phyloP scores from a whole-genome alignment of 805 yeast species.

The Candida vaughaniae region DNA sequence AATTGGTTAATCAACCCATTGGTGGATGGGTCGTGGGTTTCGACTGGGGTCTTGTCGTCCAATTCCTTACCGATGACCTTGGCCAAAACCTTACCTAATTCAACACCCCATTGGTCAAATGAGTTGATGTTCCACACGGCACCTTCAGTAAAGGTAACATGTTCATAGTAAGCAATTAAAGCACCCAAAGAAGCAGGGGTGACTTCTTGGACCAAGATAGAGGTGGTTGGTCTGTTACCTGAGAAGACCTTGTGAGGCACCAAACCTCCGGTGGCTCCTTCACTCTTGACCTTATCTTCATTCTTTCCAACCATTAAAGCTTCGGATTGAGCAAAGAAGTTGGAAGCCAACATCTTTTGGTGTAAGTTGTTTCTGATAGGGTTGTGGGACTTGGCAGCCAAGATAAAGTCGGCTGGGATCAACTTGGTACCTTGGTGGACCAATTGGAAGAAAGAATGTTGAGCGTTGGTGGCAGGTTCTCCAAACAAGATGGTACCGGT shows the following conservation, averaged over 20 bases:
- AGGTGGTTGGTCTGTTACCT: slow-evolving; percentile 99
- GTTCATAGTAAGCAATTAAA: slow-evolving; percentile 96
- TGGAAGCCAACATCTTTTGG: slow-evolving; percentile 98
- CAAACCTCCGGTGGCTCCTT: slow-evolving; percentile 82
- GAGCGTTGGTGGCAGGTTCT: slow-evolving; percentile 98
- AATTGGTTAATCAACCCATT: slow-evolving; percentile 92
- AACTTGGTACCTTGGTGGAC: slow-evolving; percentile 98
- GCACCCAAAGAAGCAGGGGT: slow-evolving; percentile 97
- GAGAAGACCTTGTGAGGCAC: slow-evolving; percentile 95
- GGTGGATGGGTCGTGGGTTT: slow-evolving; percentile 86
- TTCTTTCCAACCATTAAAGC: slow-evolving; percentile 96
- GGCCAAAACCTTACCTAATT: slow-evolving; percentile 96
- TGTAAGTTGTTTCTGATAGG: slow-evolving; percentile 92
- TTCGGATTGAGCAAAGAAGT: slow-evolving; percentile 97
- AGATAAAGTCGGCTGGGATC: slow-evolving; percentile 94
- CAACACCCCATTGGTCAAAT: slow-evolving; percentile 99
- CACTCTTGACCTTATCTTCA: slow-evolving; percentile 76
- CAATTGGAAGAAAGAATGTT: slow-evolving; percentile 98
- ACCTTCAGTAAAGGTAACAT: slow-evolving; percentile 95
- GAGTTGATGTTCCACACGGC: slow-evolving; percentile 99
- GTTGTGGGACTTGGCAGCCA: slow-evolving; percentile 97
- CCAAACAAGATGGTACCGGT: slow-evolving; percentile 96
- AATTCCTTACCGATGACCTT: slow-evolving; percentile 92
- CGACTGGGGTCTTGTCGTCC: slow-evolving; percentile 55
- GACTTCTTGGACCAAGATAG: slow-evolving; percentile 91